Conservation (phyloP, 768 basidiomycete species). For the Psilocybe azurescens region DNA sequence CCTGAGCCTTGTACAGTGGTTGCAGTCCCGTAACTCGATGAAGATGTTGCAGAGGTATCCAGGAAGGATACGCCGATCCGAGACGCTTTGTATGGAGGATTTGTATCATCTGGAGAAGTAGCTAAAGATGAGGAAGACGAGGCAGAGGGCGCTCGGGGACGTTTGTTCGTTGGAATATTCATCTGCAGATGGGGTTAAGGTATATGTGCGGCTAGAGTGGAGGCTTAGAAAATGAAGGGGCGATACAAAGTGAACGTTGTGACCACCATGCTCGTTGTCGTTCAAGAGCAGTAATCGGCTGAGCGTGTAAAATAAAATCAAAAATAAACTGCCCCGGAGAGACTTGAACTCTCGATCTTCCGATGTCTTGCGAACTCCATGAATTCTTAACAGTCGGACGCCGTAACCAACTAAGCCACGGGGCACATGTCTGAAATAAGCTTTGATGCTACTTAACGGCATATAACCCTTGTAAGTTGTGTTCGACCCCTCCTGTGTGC, state of each 20-base stretch:
- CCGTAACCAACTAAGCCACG: slow-evolving; percentile 12
- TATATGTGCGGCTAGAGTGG: not conserved
- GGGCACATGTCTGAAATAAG: slow-evolving; percentile 1
- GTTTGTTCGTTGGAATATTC: slow-evolving; percentile 31
- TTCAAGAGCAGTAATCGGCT: not conserved
- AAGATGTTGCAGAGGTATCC: slow-evolving; percentile 7
- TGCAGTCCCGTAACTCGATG: slow-evolving; percentile 4
- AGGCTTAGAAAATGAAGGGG: not conserved
- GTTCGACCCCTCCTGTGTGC: too few relatives aligned
- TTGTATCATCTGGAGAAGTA: slow-evolving; percentile 12
- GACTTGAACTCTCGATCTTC: slow-evolving; percentile 11
- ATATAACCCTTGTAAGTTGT: too few relatives aligned
- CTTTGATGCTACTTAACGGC: too few relatives aligned
- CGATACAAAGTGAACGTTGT: not conserved
- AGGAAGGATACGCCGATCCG: slow-evolving; percentile 26
- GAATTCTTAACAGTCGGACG: slow-evolving; percentile 5
- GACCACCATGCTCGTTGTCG: not conserved
- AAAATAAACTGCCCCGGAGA: slow-evolving; percentile 7
- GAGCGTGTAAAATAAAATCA: not conserved
- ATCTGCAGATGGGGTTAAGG: not conserved
- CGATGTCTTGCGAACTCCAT: not conserved
- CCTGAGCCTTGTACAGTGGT: slow-evolving; percentile 3
- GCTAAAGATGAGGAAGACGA: slow-evolving; percentile 39
- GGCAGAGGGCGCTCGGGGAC: slow-evolving; percentile 41
- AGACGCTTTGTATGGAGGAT: slow-evolving; percentile 34